Percentiles rank a stretch among this genome's conserved stretches.
These are phyloP conservation scores for Takashimella koratensis DNA, from an alignment of 1,284 basidiomycete species.

Conservation along the genomic window DNA sequence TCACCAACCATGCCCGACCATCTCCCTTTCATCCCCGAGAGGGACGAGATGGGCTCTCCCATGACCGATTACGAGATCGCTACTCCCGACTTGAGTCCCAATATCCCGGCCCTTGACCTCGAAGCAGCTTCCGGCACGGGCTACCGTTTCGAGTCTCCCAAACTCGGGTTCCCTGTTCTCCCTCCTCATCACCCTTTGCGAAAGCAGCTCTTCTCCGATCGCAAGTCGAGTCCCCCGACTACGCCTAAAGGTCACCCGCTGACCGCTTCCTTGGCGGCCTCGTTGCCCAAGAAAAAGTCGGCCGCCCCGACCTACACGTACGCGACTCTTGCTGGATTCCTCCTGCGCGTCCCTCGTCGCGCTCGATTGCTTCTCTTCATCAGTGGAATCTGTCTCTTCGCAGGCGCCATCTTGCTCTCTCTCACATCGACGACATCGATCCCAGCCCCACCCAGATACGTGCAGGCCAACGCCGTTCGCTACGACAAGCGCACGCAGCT, in stretches of 20 bases:
- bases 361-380: conserved; percentile 20
- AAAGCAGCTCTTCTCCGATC: conserved; percentile 12
- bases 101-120: conserved; percentile 12
- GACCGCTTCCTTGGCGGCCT: background rate
- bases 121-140: conserved; percentile 3
- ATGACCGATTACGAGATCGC: conserved; percentile 5
- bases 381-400: conserved; percentile 23
- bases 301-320: background rate
- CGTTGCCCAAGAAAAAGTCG: background rate
- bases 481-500: conserved; percentile 1
- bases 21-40: background rate
- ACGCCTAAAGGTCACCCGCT: conserved; percentile 36
- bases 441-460: background rate
- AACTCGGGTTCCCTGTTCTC: conserved; percentile 20
- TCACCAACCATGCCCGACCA: background rate
- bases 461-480: background rate
- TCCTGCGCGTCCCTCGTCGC: conserved; percentile 35
- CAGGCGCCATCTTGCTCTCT: conserved; percentile 11
- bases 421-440: conserved; percentile 11
- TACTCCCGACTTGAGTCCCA: conserved; percentile 7
- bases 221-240: conserved; percentile 13
- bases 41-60: conserved; percentile 3
- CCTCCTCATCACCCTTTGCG: conserved; percentile 27
- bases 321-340: conserved; percentile 4
- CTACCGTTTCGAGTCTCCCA: conserved; percentile 1